Evolutionary conservation across 371 early-diverging fungal genomes (phyloP).

Genomic region (Mucor plumbeus): DNA sequence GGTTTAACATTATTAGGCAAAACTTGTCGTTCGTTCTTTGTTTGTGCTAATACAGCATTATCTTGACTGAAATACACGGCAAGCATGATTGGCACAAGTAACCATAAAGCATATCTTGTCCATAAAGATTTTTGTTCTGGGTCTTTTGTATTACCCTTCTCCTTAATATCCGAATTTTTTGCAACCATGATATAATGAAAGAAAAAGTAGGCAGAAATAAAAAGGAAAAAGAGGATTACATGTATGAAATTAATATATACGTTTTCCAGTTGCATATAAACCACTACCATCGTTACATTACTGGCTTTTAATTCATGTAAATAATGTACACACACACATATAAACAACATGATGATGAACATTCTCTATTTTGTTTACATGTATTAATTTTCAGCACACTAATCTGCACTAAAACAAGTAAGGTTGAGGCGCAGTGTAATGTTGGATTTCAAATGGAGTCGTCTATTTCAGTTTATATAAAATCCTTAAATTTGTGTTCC

Average conservation of each 20-base stretch:
- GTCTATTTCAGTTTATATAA: not conserved
- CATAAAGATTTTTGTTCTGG: constrained; percentile 14
- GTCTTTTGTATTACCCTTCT: constrained; percentile 9
- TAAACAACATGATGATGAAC: too few relatives aligned
- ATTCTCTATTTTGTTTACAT: not conserved
- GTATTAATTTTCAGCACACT: not conserved
- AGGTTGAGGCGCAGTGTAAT: constrained; percentile 9
- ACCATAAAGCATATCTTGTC: constrained; percentile 18
- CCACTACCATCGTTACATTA: too few relatives aligned
- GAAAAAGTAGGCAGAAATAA: too few relatives aligned
- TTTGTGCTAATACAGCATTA: constrained; percentile 12
- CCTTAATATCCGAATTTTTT: constrained; percentile 6
- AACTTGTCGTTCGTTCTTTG: constrained; percentile 56
- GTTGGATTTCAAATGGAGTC: not conserved
- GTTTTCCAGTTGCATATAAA: too few relatives aligned
- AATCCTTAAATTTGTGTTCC: not conserved
- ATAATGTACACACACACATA: too few relatives aligned
- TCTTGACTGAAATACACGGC: constrained; percentile 23
- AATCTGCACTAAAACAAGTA: constrained; percentile 6
- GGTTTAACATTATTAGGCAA: constrained; percentile 78
- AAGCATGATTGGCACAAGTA: constrained; percentile 22
- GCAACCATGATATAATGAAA: not conserved
- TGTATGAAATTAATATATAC: too few relatives aligned
- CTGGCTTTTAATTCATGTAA: too few relatives aligned
- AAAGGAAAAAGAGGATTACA: not conserved